Percentiles rank a stretch among this genome's conserved stretches.
These are phyloP conservation scores for Ananas comosus DNA, from an alignment of 176 grass and related monocot species.

Conservation along the genomic window DNA sequence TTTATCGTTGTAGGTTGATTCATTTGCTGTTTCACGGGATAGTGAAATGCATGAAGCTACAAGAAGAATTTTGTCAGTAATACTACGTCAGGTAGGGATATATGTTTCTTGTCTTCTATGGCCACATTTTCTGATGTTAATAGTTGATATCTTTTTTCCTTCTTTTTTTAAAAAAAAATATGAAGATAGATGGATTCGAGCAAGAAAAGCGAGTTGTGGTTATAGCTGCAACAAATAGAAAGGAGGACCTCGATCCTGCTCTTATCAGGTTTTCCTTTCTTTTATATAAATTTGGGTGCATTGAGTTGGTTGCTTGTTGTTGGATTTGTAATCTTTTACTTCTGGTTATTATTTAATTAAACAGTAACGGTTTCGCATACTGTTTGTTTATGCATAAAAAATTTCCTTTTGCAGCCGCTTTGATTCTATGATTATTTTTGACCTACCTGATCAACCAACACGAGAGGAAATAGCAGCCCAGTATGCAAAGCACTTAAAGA, in stretches of 20 bases:
- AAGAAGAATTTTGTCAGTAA: constrained; percentile 89
- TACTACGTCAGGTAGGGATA: constrained; percentile 66
- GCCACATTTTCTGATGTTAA: neutral
- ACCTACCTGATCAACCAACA: constrained; percentile 64
- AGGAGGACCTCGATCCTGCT: constrained; percentile 89
- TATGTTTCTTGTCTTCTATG: neutral
- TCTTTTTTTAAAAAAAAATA: neutral
- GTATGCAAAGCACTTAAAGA: constrained; percentile 83
- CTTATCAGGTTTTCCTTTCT: constrained; percentile 57
- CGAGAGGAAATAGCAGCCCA: constrained; percentile 68
- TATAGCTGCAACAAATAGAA: constrained; percentile 99
- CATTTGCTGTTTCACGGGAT: constrained; percentile 77
- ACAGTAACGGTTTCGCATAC: constrained; percentile 2
- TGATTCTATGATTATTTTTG: constrained; percentile 83
- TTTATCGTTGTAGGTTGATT: constrained; percentile 60
- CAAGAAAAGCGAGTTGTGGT: constrained; percentile 74
- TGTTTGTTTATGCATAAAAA: constrained; percentile 4
- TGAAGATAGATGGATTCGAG: constrained; percentile 95
- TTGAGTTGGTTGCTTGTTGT: neutral
- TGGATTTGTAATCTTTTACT: constrained; percentile 1
- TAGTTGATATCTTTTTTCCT: neutral
- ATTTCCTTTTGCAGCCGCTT: constrained; percentile 67
- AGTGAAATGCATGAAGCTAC: constrained; percentile 98
- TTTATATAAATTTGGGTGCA: neutral
- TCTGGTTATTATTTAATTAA: constrained; percentile 6